These are phyloP conservation scores for Dryadomyces quercivorus DNA, from an alignment of 2,329 filamentous ascomycete genomes.

Conservation along the genomic window DNA sequence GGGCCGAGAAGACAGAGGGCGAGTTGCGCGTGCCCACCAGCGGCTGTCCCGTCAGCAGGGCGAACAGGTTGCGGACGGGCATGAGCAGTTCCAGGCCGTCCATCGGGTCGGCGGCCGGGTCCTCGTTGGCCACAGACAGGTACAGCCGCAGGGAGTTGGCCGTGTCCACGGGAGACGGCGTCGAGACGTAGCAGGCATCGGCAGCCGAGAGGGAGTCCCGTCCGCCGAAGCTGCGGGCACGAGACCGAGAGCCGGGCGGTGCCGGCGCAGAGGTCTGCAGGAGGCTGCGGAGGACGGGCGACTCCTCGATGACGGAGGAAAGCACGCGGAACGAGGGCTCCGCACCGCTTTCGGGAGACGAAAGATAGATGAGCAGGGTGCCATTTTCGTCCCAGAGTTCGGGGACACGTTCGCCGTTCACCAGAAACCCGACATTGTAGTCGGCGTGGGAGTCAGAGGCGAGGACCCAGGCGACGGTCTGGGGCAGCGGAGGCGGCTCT, in stretches of 20 bases:
- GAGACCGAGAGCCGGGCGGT: slow-evolving; percentile 18
- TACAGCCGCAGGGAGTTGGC: slow-evolving; percentile 35
- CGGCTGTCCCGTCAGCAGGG: slow-evolving; percentile 51
- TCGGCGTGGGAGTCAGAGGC: slow-evolving; percentile 37
- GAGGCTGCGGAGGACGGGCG: slow-evolving; percentile 40
- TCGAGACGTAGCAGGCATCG: slow-evolving; percentile 26
- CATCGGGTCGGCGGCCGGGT: slow-evolving; percentile 8
- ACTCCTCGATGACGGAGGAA: slow-evolving; percentile 40
- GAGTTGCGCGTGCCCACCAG: slow-evolving; percentile 44
- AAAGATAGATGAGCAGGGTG: slow-evolving; percentile 45
- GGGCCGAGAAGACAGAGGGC: slow-evolving; percentile 39
- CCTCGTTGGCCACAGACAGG: slow-evolving; percentile 32
- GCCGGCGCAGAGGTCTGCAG: slow-evolving; percentile 20
- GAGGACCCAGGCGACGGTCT: slow-evolving; percentile 36
- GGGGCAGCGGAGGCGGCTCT: slow-evolving; percentile 14
- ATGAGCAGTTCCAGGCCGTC: slow-evolving; percentile 43
- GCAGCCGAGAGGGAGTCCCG: slow-evolving; percentile 34
- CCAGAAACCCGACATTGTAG: slow-evolving; percentile 41
- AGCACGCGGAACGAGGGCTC: slow-evolving; percentile 50
- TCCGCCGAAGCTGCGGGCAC: slow-evolving; percentile 33
- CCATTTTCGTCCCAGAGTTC: slow-evolving; percentile 54
- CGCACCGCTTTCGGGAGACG: slow-evolving; percentile 33
- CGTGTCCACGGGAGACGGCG: slow-evolving; percentile 23
- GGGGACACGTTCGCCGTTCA: slow-evolving; percentile 46
- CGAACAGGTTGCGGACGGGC: slow-evolving; percentile 52